These are phyloP conservation scores for Parmelia sp. DNA, from an alignment of 495 filamentous ascomycete genomes.

Conservation along the genomic window DNA sequence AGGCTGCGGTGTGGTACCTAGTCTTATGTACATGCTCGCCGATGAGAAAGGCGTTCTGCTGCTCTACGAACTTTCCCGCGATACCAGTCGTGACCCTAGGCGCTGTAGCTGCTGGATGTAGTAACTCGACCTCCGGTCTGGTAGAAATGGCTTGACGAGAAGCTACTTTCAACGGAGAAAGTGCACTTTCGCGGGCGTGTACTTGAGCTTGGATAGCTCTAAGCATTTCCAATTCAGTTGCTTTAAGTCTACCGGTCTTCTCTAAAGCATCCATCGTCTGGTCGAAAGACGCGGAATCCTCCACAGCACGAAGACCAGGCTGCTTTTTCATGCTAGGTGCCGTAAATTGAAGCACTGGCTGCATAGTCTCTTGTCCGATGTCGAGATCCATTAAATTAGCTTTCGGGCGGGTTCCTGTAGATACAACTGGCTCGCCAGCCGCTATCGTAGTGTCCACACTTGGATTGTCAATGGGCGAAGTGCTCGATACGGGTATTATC, in stretches of 20 bases:
- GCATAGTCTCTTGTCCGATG: background rate
- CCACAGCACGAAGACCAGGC: background rate
- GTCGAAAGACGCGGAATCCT: background rate
- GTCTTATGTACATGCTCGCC: conserved; percentile 21
- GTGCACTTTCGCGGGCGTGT: background rate
- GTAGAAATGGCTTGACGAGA: background rate
- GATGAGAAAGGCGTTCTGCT: conserved; percentile 9
- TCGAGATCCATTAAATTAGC: conserved; percentile 8
- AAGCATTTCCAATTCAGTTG: background rate
- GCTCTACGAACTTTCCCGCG: background rate
- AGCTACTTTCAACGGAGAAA: background rate
- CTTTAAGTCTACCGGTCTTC: background rate
- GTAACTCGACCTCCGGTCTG: background rate
- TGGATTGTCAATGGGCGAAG: background rate
- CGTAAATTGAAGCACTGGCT: conserved; percentile 9
- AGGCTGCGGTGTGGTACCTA: conserved; percentile 17
- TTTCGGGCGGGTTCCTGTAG: background rate
- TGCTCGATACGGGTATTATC: background rate
- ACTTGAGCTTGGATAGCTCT: background rate
- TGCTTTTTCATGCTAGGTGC: background rate
- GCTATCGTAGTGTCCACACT: background rate
- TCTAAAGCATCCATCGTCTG: background rate
- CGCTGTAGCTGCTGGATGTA: background rate
- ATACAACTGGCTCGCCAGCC: background rate
- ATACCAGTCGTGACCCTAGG: background rate